Base-by-base conservation (phyloP, 2,329 filamentous ascomycete species). In the Fusarium penzigii region DNA sequence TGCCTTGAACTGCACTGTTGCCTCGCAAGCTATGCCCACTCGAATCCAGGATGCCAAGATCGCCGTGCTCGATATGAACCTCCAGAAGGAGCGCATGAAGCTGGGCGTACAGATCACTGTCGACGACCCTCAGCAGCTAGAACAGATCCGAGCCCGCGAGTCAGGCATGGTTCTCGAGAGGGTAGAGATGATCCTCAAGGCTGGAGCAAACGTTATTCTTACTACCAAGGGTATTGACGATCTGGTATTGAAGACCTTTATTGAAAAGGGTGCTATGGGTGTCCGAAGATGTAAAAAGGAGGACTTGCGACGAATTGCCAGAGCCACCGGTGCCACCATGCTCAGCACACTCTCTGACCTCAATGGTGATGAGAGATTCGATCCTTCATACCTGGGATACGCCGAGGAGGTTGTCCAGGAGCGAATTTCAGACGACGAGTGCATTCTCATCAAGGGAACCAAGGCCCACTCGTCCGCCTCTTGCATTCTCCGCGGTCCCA, bases 81-180 rank as follows among this genome's bases (percentile, higher is more conserved):
- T 99, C 67, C 93, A 97, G 70, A 99, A 99, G 80, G 93, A 97
- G 80, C 85, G 93, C 64, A 97, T 99, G 94, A 97, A 99, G 83
- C 80, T 99, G 53, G 94, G 94, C 62, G 94, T 99, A 55, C 93
- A 99, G 75, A 96, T 99, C 67, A 97, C 94, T 12, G 89, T 99
- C 61, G 94, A 99, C 65, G 94, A 99, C 71, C 94, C 94, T 44
- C 88, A 95, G 71, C 94, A 99, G 74, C 82, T 99, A 46, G 94
- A 99, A 79, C 92, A 97, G 81, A 99, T 99, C 66, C 86, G 94
- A 55, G 87, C 94, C 66, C 85, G 94, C 49, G 94, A 99, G 73
- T 85, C 92, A 16, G 91, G 91, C 65, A 96, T 99, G 77, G 85
- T 99, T 43, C 83, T 96, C 55, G 94, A 99, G 70, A 84, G 92